Base-by-base conservation (phyloP, 129 eudicot species). In the Chrysanthemum lavandulifolium region DNA sequence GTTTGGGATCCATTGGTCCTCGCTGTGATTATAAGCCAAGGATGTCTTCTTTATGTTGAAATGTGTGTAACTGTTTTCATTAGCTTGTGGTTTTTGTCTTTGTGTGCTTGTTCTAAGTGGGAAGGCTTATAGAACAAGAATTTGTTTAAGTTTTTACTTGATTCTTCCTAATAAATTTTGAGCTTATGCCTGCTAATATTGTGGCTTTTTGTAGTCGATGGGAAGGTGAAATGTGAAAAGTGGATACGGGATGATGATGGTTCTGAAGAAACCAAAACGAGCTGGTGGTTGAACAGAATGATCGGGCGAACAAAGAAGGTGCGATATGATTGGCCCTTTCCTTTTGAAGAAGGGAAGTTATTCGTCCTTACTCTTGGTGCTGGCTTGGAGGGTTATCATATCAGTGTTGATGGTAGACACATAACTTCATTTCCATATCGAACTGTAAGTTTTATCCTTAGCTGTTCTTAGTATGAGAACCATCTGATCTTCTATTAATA, bases 311-410 rank as follows among this genome's bases (percentile, higher is more conserved):
- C 83, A 48, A 87, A 85, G 75, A 81, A 85, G 83, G 83, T 83
- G 61, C 56, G 67, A 57, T 73, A 84, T 47, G 81, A 85, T 74
- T 86, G 97, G 96, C 96, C 96, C 0, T 92, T 70, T 67, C 88
- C 96, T 10, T 92, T 92, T 78, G 82, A 61, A 10, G 89, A 92
- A 82, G 90, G 87, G 31, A 89, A 85, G 59, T 61, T 83, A 68
- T 92, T 92, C 71, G 89, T 87, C 21, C 91, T 92, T 47, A 92
- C 96, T 31, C 71, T 89, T n/a, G 74, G 77, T 68, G 82, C 95
- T 11, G 96, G 96, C 52, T 76, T 92, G 50, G 98, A 92, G 73
- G 96, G 98, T 23, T 92, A 85, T 74, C 98, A 92, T 72, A 79
- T 87, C 63, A 85, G 75, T 82, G 98, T 89, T 19, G 93, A 92